These are phyloP conservation scores for Medicago ruthenica DNA, from an alignment of 306 rosid species.

Conservation along the genomic window DNA sequence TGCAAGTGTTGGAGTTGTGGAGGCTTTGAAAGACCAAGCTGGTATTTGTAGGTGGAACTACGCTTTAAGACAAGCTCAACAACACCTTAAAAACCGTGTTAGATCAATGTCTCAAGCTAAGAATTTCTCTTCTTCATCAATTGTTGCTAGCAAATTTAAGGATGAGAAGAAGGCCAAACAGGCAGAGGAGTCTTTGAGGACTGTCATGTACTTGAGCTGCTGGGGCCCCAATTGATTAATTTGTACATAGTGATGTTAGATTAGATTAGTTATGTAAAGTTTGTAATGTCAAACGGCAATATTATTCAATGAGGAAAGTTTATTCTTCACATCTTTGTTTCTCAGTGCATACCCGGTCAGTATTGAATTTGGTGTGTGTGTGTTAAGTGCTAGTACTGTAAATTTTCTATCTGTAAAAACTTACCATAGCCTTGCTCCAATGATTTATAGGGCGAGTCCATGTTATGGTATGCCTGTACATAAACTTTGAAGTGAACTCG, in stretches of 20 bases:
- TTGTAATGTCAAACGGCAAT: neutral
- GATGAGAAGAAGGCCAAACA: conserved; percentile 52
- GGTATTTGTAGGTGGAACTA: conserved; percentile 11
- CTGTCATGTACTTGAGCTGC: conserved; percentile 76
- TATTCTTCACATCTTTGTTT: neutral
- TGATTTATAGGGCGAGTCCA: no score
- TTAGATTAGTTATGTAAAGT: neutral
- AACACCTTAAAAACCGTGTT: neutral
- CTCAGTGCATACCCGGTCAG: neutral
- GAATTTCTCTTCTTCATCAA: conserved; percentile 50
- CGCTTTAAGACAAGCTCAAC: neutral
- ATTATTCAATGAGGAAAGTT: neutral
- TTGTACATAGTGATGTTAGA: neutral
- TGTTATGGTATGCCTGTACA: no score
- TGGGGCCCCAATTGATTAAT: conserved; percentile 53
- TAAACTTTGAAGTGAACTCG: no score
- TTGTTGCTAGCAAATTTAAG: conserved; percentile 40
- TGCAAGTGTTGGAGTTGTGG: conserved; percentile 8
- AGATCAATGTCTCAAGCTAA: conserved; percentile 44
- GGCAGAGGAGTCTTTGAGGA: conserved; percentile 71
- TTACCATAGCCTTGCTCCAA: no score
- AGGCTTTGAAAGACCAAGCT: conserved; percentile 10
- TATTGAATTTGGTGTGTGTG: no score
- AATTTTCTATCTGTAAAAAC: no score
- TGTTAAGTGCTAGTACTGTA: no score